These are phyloP conservation scores for Fusarium sp. DNA, from an alignment of 2,329 filamentous ascomycete species.

Conservation along the genomic window DNA sequence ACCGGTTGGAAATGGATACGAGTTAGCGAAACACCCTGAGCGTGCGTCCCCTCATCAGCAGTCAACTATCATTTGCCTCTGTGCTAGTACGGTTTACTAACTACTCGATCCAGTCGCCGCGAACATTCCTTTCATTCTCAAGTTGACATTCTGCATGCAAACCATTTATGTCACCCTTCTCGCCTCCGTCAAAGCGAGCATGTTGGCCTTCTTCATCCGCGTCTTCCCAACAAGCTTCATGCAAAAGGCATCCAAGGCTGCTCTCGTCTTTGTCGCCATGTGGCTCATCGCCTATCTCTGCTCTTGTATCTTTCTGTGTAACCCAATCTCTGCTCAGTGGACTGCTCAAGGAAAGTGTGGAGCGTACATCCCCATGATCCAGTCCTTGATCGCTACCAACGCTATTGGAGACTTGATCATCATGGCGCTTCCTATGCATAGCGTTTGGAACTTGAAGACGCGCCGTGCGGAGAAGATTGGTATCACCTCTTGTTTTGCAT, in stretches of 20 bases:
- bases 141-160: slow-evolving; percentile 43
- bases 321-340: slow-evolving; percentile 55
- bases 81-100: not conserved
- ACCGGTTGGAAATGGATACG: slow-evolving; percentile 39
- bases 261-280: slow-evolving; percentile 48
- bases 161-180: slow-evolving; percentile 38
- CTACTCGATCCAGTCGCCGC: not conserved
- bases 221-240: slow-evolving; percentile 40
- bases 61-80: not conserved
- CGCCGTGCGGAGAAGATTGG: slow-evolving; percentile 48
- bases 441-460: slow-evolving; percentile 50
- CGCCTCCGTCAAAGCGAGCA: slow-evolving; percentile 39
- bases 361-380: slow-evolving; percentile 48
- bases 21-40: slow-evolving; percentile 17
- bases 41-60: slow-evolving; percentile 18
- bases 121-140: slow-evolving; percentile 41
- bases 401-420: slow-evolving; percentile 50
- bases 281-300: slow-evolving; percentile 55
- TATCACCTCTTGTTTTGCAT: slow-evolving; percentile 47
- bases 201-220: slow-evolving; percentile 42
- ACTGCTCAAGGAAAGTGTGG: slow-evolving; percentile 45
- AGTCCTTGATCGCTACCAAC: slow-evolving; percentile 50
- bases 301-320: slow-evolving; percentile 55
- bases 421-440: slow-evolving; percentile 49
- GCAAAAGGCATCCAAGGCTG: slow-evolving; percentile 40